Percentiles rank a stretch among this genome's conserved stretches.
Evolutionary conservation across 495 filamentous ascomycete species (phyloP).

Genomic region (Penicillium roqueforti): DNA sequence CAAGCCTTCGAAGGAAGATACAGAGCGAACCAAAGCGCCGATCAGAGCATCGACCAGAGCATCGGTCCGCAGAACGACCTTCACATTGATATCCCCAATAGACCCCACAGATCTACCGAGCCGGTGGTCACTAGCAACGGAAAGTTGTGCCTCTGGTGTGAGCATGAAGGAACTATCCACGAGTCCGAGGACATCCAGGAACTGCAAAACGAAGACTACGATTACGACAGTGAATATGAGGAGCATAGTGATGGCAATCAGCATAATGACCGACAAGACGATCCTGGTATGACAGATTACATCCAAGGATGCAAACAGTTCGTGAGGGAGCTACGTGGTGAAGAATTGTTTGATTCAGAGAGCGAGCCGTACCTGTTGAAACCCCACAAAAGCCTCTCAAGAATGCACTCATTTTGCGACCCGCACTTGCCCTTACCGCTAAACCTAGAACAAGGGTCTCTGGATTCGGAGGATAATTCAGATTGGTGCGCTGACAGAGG

Average conservation of each 20-base stretch:
- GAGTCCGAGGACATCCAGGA: not conserved
- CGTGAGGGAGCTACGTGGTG: not conserved
- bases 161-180: not conserved
- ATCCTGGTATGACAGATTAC: not conserved
- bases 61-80: not conserved
- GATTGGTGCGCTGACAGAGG: not conserved
- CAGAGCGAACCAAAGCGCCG: not conserved
- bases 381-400: not conserved
- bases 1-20: not conserved
- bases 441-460: not conserved
- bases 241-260: not conserved
- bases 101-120: not conserved
- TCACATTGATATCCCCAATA: not conserved
- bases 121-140: slow-evolving; percentile 6
- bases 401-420: not conserved
- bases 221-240: not conserved
- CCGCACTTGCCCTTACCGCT: not conserved
- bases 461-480: not conserved
- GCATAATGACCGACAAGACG: not conserved
- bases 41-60: not conserved
- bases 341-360: not conserved
- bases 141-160: slow-evolving; percentile 27
- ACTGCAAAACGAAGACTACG: not conserved
- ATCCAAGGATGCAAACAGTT: not conserved
- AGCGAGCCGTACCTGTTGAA: not conserved